phyloP scores from a whole-genome alignment of 148 eudicot species.

The Diospyros kaki region DNA sequence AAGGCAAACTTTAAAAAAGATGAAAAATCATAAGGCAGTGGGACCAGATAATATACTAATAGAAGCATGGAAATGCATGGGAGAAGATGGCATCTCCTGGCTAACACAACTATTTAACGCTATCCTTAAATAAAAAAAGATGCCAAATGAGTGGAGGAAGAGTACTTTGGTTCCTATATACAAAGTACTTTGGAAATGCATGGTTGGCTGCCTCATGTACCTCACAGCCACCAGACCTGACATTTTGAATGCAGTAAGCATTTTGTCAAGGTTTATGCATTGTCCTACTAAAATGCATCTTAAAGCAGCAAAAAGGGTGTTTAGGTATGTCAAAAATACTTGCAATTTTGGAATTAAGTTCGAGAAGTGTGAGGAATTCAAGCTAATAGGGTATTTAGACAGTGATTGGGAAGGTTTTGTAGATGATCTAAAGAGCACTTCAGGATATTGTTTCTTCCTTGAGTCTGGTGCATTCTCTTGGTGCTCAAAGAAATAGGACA shows the following conservation, averaged over 20 bases:
- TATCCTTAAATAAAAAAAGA: constrained; percentile 4
- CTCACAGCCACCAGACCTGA: constrained; percentile 12
- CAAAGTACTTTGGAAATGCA: too few relatives aligned
- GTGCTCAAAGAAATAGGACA: too few relatives aligned
- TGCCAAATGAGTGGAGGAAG: neutral
- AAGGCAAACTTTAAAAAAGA: too few relatives aligned
- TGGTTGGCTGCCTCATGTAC: constrained; percentile 7
- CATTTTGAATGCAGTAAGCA: constrained; percentile 10
- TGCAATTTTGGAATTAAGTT: constrained; percentile 4
- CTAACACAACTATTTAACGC: too few relatives aligned
- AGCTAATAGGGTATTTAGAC: neutral
- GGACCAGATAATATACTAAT: too few relatives aligned
- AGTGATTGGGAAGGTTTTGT: too few relatives aligned
- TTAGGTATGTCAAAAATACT: constrained; percentile 9
- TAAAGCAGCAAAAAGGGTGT: constrained; percentile 1
- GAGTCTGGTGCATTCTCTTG: too few relatives aligned
- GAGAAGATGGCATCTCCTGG: too few relatives aligned
- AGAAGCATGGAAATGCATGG: too few relatives aligned
- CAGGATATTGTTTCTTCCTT: too few relatives aligned
- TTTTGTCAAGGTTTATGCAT: constrained; percentile 12
- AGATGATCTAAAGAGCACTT: too few relatives aligned
- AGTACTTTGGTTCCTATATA: neutral
- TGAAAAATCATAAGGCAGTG: too few relatives aligned
- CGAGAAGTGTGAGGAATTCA: neutral
- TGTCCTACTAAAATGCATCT: constrained; percentile 3